phyloP scores from a whole-genome alignment of 2,329 filamentous ascomycete species.

The Diaporthe sp. region DNA sequence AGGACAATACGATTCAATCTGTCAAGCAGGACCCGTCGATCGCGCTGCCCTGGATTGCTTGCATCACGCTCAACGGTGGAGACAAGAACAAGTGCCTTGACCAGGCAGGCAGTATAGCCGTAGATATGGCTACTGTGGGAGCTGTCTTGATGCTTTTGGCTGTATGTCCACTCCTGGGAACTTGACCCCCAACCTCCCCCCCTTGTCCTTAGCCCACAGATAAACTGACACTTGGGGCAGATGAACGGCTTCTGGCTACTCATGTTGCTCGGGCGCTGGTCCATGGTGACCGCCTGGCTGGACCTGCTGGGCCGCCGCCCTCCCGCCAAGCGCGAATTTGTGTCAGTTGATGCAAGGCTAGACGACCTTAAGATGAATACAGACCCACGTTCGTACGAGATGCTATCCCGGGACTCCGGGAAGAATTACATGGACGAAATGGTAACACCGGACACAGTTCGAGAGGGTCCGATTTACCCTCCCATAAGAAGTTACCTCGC shows the following conservation, averaged over 20 bases:
- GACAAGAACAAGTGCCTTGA: conserved; percentile 77
- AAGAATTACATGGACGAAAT: conserved; percentile 57
- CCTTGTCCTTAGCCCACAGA: neutral
- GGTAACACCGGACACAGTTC: conserved; percentile 63
- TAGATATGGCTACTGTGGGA: conserved; percentile 82
- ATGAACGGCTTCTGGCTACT: conserved; percentile 89
- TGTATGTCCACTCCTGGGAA: conserved; percentile 63
- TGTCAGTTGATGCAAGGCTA: conserved; percentile 83
- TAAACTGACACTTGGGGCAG: conserved; percentile 55
- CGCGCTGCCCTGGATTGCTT: conserved; percentile 77
- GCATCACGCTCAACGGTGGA: conserved; percentile 70
- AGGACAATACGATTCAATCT: conserved; percentile 79
- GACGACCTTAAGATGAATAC: conserved; percentile 65
- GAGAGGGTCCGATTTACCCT: conserved; percentile 40
- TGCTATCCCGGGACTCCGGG: conserved; percentile 75
- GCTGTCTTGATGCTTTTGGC: conserved; percentile 87
- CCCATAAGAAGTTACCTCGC: conserved; percentile 44
- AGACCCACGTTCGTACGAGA: conserved; percentile 82
- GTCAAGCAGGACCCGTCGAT: conserved; percentile 66
- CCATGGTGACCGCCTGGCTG: conserved; percentile 89
- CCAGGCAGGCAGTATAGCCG: conserved; percentile 72
- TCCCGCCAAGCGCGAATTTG: conserved; percentile 80
- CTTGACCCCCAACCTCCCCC: neutral
- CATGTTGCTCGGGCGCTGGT: conserved; percentile 83
- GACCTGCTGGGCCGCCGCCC: conserved; percentile 70